phyloP scores from a whole-genome alignment of 1,139 yeast species.

The Yamadazyma jaroonii region DNA sequence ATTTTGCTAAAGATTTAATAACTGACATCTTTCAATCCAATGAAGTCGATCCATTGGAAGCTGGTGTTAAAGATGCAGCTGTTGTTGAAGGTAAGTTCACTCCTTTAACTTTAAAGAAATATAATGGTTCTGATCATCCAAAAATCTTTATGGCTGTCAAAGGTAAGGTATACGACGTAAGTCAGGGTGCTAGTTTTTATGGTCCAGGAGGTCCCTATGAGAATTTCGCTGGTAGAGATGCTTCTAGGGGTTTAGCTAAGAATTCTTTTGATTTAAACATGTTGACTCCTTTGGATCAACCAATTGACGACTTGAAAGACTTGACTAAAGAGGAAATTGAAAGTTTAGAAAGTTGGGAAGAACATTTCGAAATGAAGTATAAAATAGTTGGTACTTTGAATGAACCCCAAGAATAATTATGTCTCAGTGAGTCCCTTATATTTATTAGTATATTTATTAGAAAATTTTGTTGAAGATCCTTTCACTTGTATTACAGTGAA shows the following conservation, averaged over 20 bases:
- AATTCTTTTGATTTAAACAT: slow-evolving; percentile 76
- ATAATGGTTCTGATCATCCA: slow-evolving; percentile 76
- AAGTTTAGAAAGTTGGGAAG: slow-evolving; percentile 81
- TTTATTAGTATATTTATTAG: background rate
- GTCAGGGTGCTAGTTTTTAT: slow-evolving; percentile 78
- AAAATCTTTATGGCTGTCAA: slow-evolving; percentile 79
- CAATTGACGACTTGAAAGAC: slow-evolving; percentile 69
- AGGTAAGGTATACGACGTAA: slow-evolving; percentile 85
- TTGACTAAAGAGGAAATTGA: slow-evolving; percentile 61
- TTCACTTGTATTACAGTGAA: too few relatives aligned
- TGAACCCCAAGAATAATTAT: too few relatives aligned
- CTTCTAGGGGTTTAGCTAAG: slow-evolving; percentile 87
- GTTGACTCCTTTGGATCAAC: slow-evolving; percentile 59
- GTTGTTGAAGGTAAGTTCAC: slow-evolving; percentile 78
- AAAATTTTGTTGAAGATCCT: too few relatives aligned
- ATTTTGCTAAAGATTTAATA: slow-evolving; percentile 21
- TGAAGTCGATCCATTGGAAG: slow-evolving; percentile 16
- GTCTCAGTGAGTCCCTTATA: too few relatives aligned
- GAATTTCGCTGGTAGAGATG: slow-evolving; percentile 96
- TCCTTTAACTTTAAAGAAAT: slow-evolving; percentile 68
- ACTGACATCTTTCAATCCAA: slow-evolving; percentile 16
- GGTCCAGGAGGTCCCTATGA: slow-evolving; percentile 98
- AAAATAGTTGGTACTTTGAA: slow-evolving; percentile 53
- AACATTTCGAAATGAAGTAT: slow-evolving; percentile 77
- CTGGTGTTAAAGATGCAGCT: slow-evolving; percentile 41